phyloP scores from a whole-genome alignment of 179 eudicot species.

The Silene vulgaris region DNA sequence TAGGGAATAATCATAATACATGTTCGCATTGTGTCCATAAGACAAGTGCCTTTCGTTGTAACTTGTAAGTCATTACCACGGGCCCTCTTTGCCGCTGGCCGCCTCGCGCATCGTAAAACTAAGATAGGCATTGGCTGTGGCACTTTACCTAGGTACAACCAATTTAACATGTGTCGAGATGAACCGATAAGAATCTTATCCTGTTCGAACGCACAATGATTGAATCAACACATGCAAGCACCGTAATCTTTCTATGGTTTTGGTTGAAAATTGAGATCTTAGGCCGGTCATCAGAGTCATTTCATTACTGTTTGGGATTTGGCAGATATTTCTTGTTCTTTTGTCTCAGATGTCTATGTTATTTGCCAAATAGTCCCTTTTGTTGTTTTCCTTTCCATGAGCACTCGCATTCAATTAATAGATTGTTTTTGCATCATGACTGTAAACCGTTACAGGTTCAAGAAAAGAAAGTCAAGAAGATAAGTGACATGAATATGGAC shows the following conservation, averaged over 20 bases:
- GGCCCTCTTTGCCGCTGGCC: no score
- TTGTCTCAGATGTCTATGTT: conserved; percentile 1
- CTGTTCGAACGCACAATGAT: not conserved
- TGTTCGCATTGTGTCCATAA: no score
- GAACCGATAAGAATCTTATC: not conserved
- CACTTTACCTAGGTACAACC: no score
- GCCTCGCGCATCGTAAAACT: no score
- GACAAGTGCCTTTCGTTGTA: no score
- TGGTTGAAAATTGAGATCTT: not conserved
- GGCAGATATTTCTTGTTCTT: conserved; percentile 7
- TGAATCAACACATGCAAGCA: not conserved
- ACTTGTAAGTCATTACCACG: no score
- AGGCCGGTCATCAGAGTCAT: not conserved
- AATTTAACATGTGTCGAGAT: not conserved
- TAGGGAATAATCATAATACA: no score
- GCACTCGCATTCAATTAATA: not conserved
- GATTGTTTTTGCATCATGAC: conserved; percentile 15
- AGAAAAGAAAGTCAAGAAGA: conserved; percentile 91
- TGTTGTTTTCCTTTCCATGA: not conserved
- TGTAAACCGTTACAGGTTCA: conserved; percentile 57
- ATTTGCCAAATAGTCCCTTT: not conserved
- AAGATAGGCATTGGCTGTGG: no score
- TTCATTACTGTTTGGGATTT: no score
- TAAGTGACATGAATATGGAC: conserved; percentile 71
- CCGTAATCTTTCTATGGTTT: not conserved